Evolutionary conservation across 352 stramenopile species (phyloP).

Genomic region (Phytopythium helicoides): DNA sequence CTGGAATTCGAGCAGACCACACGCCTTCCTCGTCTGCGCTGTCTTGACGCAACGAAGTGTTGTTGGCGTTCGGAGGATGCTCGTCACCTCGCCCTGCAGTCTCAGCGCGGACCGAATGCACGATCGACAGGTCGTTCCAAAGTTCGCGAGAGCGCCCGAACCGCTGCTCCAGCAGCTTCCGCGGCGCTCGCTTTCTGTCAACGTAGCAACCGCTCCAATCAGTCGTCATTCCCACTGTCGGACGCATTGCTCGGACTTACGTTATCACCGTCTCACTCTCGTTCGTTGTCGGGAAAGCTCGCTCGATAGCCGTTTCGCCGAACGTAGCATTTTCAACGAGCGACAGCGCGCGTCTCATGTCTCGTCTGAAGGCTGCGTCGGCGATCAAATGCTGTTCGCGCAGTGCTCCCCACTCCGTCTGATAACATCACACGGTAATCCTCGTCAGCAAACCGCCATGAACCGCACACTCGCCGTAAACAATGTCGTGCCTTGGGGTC

Average conservation of each 20-base stretch:
- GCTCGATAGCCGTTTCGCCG: conserved; percentile 56
- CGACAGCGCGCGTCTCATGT: conserved; percentile 62
- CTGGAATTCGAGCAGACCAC: not conserved
- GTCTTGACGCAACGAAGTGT: not conserved
- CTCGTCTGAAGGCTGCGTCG: conserved; percentile 50
- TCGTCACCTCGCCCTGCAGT: too few species aligned
- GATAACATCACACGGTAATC: too few species aligned
- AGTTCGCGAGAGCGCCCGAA: conserved; percentile 22
- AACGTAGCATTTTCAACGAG: conserved; percentile 47
- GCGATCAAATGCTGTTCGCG: conserved; percentile 35
- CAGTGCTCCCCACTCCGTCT: conserved; percentile 61
- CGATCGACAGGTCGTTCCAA: conserved; percentile 34
- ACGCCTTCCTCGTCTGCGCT: conserved; percentile 4
- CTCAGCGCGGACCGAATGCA: conserved; percentile 19
- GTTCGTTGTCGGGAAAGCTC: conserved; percentile 24
- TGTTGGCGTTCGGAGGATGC: not conserved
- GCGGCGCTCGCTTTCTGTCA: conserved; percentile 21
- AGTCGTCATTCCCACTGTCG: too few species aligned
- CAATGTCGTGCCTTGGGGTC: conserved; percentile 80
- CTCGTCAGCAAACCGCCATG: not conserved
- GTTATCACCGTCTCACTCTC: not conserved
- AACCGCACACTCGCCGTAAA: too few species aligned
- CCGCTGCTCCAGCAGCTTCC: conserved; percentile 28
- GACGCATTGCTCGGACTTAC: too few species aligned
- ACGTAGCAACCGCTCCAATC: too few species aligned